phyloP scores from a whole-genome alignment of 148 eudicot genomes.

The Polygonum maritimum region DNA sequence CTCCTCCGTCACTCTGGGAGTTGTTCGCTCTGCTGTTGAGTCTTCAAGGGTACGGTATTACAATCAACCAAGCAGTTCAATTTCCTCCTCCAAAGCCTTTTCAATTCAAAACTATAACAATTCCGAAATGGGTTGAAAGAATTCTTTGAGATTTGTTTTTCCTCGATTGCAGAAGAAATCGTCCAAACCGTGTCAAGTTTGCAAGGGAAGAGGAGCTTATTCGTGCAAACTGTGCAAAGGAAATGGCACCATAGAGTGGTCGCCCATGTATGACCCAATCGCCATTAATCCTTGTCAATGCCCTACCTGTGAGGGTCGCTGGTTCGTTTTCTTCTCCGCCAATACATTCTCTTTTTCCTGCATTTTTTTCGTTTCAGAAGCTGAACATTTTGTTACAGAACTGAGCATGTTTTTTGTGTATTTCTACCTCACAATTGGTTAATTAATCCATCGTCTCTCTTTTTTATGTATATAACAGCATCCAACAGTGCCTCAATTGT shows the following conservation, averaged over 20 bases:
- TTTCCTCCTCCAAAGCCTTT: background rate
- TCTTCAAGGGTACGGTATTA: conserved; percentile 22
- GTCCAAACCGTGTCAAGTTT: conserved; percentile 34
- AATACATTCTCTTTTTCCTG: background rate
- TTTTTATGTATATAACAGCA: conserved; percentile 10
- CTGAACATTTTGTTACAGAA: background rate
- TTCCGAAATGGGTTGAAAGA: background rate
- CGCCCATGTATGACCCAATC: conserved; percentile 69
- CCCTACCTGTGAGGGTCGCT: conserved; percentile 36
- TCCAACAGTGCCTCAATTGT: conserved; percentile 38
- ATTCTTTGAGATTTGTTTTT: background rate
- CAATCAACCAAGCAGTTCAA: background rate
- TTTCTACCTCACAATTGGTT: background rate
- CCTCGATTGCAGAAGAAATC: conserved; percentile 22
- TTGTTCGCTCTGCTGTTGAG: conserved; percentile 20
- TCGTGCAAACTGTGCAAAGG: conserved; percentile 63
- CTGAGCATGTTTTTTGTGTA: background rate
- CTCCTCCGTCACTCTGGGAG: conserved; percentile 24
- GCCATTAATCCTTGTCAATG: conserved; percentile 37
- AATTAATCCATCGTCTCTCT: background rate
- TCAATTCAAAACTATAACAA: background rate
- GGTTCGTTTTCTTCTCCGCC: conserved; percentile 21
- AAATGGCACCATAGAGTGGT: conserved; percentile 58
- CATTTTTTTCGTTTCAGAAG: too few relatives aligned
- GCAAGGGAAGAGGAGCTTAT: conserved; percentile 57